A percentile compares a stretch with the other conserved stretches of the same genome.
phyloP scores from a whole-genome alignment of 108 stramenopile genomes.

The Cylindrotheca fusiformis region DNA sequence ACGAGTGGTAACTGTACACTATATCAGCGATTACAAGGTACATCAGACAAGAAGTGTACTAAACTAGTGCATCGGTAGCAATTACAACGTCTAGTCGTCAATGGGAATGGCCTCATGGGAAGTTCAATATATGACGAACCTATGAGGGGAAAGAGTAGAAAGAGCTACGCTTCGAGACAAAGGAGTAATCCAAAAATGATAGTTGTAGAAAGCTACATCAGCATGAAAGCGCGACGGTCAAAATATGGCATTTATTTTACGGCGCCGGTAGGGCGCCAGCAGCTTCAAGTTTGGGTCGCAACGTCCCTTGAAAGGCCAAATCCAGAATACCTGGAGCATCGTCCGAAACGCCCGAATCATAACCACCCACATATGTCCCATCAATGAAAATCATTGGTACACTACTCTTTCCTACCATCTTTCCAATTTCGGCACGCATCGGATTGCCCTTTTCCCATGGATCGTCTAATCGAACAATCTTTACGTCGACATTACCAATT shows the following conservation, averaged over 20 bases:
- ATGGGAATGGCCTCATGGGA: too few species aligned
- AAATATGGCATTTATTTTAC: background rate
- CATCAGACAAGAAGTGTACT: too few species aligned
- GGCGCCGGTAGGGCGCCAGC: conserved; percentile 22
- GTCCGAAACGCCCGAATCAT: conserved; percentile 57
- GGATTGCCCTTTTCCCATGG: conserved; percentile 68
- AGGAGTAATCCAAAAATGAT: too few species aligned
- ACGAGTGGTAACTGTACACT: conserved; percentile 18
- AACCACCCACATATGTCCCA: conserved; percentile 69
- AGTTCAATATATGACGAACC: too few species aligned
- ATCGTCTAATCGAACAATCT: conserved; percentile 63
- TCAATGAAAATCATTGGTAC: conserved; percentile 66
- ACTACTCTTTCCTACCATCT: conserved; percentile 47
- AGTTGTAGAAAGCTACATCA: too few species aligned
- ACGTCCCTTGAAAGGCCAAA: conserved; percentile 64
- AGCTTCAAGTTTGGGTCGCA: conserved; percentile 28
- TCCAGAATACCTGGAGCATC: conserved; percentile 58
- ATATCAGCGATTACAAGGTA: too few species aligned
- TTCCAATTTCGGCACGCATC: conserved; percentile 63
- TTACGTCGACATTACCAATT: conserved; percentile 30
- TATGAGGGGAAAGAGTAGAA: too few species aligned
- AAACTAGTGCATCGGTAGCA: too few species aligned
- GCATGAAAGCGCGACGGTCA: too few species aligned
- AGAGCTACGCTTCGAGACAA: too few species aligned
- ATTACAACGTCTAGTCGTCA: too few species aligned